Conservation (phyloP, 2,329 filamentous ascomycete genomes). For the Rhynchosporium graminicola region DNA sequence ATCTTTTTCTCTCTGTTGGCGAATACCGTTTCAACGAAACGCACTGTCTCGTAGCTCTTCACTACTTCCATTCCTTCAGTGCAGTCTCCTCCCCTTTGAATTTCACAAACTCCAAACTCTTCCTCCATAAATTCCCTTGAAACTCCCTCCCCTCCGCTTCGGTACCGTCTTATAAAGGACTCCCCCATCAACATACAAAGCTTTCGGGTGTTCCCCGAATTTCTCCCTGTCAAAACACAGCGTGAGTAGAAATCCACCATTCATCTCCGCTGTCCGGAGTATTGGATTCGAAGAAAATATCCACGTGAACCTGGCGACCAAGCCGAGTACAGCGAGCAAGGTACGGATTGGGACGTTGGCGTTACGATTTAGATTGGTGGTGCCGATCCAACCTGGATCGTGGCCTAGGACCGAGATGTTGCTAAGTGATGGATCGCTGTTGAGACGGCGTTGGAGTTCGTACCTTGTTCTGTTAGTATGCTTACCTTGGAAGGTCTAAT, state of each 20-base stretch:
- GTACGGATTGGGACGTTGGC: conserved; percentile 32
- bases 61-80: conserved; percentile 35
- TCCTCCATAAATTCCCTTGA: conserved; percentile 40
- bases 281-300: conserved; percentile 40
- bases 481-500: no score
- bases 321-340: conserved; percentile 17
- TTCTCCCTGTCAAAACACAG: conserved; percentile 40
- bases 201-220: conserved; percentile 36
- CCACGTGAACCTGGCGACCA: conserved; percentile 27
- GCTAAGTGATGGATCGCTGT: conserved; percentile 39
- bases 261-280: conserved; percentile 40
- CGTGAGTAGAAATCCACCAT: conserved; percentile 40
- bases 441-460: conserved; percentile 23
- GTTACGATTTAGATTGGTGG: conserved; percentile 38
- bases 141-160: conserved; percentile 40
- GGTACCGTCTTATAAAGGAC: conserved; percentile 36
- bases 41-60: no score
- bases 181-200: conserved; percentile 42
- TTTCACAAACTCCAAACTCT: conserved; percentile 35
- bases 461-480: neutral
- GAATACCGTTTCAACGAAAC: no score
- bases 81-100: conserved; percentile 39
- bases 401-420: conserved; percentile 43
- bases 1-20: no score
- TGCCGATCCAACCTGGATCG: conserved; percentile 41